Conservation (phyloP, 495 filamentous ascomycete species). For the Aspergillus haitiensis region DNA sequence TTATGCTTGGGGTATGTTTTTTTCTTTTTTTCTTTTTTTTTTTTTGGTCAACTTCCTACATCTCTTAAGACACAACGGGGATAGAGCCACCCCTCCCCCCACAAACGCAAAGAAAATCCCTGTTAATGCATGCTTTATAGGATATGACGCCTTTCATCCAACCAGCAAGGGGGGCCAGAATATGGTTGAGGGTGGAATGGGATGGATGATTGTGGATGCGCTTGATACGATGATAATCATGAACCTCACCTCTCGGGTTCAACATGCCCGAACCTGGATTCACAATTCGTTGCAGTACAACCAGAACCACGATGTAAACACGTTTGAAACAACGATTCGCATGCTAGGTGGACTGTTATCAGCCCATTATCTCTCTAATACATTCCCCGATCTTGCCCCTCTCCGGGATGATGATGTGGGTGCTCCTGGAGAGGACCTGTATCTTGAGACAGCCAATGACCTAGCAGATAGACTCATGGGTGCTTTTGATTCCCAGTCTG, state of each 20-base stretch:
- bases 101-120: too few species aligned
- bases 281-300: slow-evolving; percentile 78
- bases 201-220: slow-evolving; percentile 97
- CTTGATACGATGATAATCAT: slow-evolving; percentile 97
- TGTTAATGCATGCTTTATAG: slow-evolving; percentile 42
- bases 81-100: too few species aligned
- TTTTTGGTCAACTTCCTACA: neutral
- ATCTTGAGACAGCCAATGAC: slow-evolving; percentile 93
- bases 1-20: slow-evolving; percentile 82
- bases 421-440: slow-evolving; percentile 78
- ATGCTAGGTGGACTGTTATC: slow-evolving; percentile 95
- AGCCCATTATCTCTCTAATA: slow-evolving; percentile 85
- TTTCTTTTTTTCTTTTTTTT: neutral
- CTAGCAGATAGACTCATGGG: slow-evolving; percentile 82
- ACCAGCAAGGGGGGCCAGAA: slow-evolving; percentile 73
- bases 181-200: slow-evolving; percentile 74
- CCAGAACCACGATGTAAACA: slow-evolving; percentile 92
- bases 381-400: slow-evolving; percentile 66
- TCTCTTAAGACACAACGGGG: neutral
- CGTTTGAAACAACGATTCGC: slow-evolving; percentile 97
- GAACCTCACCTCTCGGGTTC: slow-evolving; percentile 87
- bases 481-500: slow-evolving; percentile 82
- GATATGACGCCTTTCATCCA: slow-evolving; percentile 83
- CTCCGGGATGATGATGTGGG: slow-evolving; percentile 64
- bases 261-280: slow-evolving; percentile 88